phyloP scores from a whole-genome alignment of 169 alveolate genomes.

The Nephromyces sp. region DNA sequence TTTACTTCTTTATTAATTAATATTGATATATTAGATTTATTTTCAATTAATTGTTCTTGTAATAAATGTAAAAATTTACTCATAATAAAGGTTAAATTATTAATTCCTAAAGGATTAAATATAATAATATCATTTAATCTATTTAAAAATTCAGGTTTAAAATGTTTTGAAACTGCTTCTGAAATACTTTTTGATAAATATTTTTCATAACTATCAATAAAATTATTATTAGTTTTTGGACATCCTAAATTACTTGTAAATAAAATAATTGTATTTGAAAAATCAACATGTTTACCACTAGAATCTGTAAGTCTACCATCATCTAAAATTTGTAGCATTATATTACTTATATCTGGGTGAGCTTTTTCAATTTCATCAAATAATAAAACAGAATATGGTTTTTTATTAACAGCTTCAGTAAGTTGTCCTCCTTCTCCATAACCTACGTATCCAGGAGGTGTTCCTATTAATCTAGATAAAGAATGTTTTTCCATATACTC shows the following conservation, averaged over 20 bases:
- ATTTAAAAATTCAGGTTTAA: slow-evolving; percentile 16
- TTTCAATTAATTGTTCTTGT: neutral
- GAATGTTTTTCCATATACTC: slow-evolving; percentile 79
- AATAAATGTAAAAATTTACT: neutral
- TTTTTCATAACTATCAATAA: neutral
- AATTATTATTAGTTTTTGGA: neutral
- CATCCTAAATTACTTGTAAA: slow-evolving; percentile 73
- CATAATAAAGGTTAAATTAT: neutral
- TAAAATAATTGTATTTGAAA: slow-evolving; percentile 64
- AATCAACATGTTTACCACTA: slow-evolving; percentile 61
- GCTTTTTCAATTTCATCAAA: slow-evolving; percentile 72
- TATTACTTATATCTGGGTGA: slow-evolving; percentile 24
- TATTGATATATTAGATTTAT: neutral
- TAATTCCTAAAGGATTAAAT: neutral
- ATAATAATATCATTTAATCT: slow-evolving; percentile 1
- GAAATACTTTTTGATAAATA: neutral
- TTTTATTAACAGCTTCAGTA: slow-evolving; percentile 77
- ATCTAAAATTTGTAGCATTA: slow-evolving; percentile 43
- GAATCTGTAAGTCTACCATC: slow-evolving; percentile 79
- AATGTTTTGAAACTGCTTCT: neutral
- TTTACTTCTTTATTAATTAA: slow-evolving; percentile 6
- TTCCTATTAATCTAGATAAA: slow-evolving; percentile 73
- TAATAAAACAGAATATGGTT: slow-evolving; percentile 74
- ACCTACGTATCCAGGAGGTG: slow-evolving; percentile 85
- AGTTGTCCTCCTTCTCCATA: slow-evolving; percentile 77